Percentiles rank a stretch among this genome's conserved stretches.
Evolutionary conservation across 805 yeast genomes (phyloP).

Genomic region (Monosporozyma aquatica): DNA sequence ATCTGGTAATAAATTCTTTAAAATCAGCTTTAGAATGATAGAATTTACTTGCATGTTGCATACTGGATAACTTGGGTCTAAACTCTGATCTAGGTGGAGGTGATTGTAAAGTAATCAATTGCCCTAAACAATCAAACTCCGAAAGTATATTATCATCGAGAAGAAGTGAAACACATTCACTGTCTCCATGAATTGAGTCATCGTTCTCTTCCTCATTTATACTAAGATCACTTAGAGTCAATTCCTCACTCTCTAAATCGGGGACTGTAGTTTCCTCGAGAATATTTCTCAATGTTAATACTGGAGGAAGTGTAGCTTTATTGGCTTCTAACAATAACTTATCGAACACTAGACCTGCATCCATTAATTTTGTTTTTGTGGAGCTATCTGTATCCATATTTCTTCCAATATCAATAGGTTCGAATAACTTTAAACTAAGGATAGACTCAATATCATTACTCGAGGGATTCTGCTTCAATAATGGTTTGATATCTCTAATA

Average conservation of each 20-base stretch:
- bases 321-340: slow-evolving; percentile 20
- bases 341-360: slow-evolving; percentile 26
- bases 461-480: no score
- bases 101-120: slow-evolving; percentile 9
- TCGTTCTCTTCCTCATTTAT: background rate
- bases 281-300: background rate
- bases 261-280: background rate
- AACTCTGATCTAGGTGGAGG: slow-evolving; percentile 23
- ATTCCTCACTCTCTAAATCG: background rate
- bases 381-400: slow-evolving; percentile 7
- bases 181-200: background rate
- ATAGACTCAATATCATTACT: background rate
- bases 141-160: slow-evolving; percentile 16
- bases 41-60: slow-evolving; percentile 15
- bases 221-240: background rate
- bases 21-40: slow-evolving; percentile 11
- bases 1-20: slow-evolving; percentile 2
- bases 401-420: slow-evolving; percentile 2
- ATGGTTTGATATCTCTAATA: background rate
- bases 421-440: background rate
- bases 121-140: slow-evolving; percentile 19
- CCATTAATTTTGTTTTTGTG: no score
- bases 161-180: background rate
- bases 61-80: slow-evolving; percentile 18
- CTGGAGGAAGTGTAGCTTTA: slow-evolving; percentile 3